These are phyloP conservation scores for Strigomonas culicis DNA, from an alignment of 208 protist genomes.

Conservation along the genomic window DNA sequence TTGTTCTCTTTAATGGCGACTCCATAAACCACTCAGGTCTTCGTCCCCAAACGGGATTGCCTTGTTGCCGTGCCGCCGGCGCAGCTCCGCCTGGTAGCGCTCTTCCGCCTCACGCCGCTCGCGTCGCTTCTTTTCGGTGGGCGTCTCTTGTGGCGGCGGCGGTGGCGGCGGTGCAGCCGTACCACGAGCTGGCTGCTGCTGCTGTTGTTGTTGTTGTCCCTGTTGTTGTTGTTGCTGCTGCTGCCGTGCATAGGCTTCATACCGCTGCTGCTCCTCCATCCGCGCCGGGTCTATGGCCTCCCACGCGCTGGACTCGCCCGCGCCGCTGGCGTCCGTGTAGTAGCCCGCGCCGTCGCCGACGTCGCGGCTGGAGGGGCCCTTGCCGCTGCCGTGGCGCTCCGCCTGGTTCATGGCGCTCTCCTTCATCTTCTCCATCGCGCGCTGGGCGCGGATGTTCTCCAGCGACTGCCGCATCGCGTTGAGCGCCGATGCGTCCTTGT, in stretches of 20 bases:
- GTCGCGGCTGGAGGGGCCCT: conserved; percentile 42
- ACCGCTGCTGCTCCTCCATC: conserved; percentile 13
- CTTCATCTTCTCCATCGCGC: conserved; percentile 85
- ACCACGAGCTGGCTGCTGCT: not conserved
- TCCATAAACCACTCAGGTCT: conserved; percentile 70
- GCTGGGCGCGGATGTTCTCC: conserved; percentile 78
- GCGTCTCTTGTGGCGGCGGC: conserved; percentile 21
- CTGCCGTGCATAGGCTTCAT: not conserved
- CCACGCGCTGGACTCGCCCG: not conserved
- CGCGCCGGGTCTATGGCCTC: not conserved
- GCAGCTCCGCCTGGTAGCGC: conserved; percentile 68
- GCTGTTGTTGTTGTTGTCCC: not conserved
- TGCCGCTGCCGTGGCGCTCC: conserved; percentile 20
- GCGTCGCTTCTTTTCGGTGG: conserved; percentile 36
- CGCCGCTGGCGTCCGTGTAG: conserved; percentile 51
- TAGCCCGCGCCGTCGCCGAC: conserved; percentile 27
- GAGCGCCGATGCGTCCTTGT: conserved; percentile 72
- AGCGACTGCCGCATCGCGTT: conserved; percentile 86
- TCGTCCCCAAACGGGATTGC: conserved; percentile 72
- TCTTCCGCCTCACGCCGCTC: conserved; percentile 58
- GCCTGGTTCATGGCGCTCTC: conserved; percentile 69
- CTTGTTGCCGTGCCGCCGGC: conserved; percentile 66
- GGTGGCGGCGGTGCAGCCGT: conserved; percentile 3
- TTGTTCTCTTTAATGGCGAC: conserved; percentile 23
- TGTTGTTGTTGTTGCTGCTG: conserved; percentile 6